Base-by-base conservation (phyloP, 139 green algal species). In the Axilococcus clingmanii region DNA sequence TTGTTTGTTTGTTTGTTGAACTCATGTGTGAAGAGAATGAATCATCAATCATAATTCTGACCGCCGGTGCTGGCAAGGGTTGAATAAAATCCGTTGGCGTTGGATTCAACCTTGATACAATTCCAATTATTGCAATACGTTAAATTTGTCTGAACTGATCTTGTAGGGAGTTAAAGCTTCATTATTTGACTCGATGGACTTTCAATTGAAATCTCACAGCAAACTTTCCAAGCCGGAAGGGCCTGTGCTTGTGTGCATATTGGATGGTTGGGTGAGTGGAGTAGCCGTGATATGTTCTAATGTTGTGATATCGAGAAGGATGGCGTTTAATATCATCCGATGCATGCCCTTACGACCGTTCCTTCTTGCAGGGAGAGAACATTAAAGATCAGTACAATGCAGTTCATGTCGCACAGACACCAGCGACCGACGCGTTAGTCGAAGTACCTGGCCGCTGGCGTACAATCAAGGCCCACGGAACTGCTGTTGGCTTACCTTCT, bases 401-500 rank as follows among this genome's bases (percentile, higher is more conserved):
- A 7, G 65, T 92, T 3, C 66, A 84, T 65, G 40, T 61, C 0
- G 84, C 85, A 7, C 64, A 80, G 4, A 94, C 87, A 1, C 85
- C 87, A 2, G 73, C 37, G 24, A 72, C 76, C 9, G 86, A 94
- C 47, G 65, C 71, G 9, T 74, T 94, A 28, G 61, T 52, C 8
- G 51, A 63, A 2, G 74, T 79, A 20, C 45, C 68, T 2, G 43
- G 46, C 4, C 40, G 59, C 5, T 89, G 67, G 50, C 59, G 79
- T 27, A 77, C 68, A 1, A 65, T 89, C 28, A 22, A 61, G 36
- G 89, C 89, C 2, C 89, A 97, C 60, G 89, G 89, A 31, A 85
- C 61, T 2, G 87, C 87, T 1, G 89, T 97, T 17, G 89, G 89
- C 4, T 80, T 97, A 41, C 89, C 89, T 33, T 81, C 52, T 25